These are phyloP conservation scores for Forsythia viridissima DNA, from an alignment of 257 asterid species.

Conservation along the genomic window DNA sequence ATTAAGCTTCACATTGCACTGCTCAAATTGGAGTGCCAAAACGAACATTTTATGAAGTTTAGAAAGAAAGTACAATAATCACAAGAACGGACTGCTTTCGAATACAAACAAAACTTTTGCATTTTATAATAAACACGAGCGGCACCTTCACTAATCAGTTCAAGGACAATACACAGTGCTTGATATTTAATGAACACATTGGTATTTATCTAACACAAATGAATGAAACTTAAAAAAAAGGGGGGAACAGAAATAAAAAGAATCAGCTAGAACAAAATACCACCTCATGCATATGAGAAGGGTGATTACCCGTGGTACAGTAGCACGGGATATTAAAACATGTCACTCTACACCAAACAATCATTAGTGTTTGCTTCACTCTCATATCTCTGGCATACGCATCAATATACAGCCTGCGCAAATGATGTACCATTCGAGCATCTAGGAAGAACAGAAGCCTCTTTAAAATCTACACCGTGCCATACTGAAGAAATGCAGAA, in stretches of 20 bases:
- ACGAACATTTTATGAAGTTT: background rate
- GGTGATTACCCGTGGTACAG: slow-evolving; percentile 34
- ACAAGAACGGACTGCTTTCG: background rate
- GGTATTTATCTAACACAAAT: background rate
- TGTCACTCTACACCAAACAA: slow-evolving; percentile 47
- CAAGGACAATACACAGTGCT: background rate
- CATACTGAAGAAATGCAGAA: slow-evolving; percentile 34
- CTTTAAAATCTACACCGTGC: slow-evolving; percentile 30
- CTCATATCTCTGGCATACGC: slow-evolving; percentile 30
- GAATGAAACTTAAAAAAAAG: background rate
- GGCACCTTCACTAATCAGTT: background rate
- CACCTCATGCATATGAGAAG: slow-evolving; percentile 36
- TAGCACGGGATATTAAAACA: slow-evolving; percentile 41
- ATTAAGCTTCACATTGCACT: background rate
- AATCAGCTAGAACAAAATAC: slow-evolving; percentile 19
- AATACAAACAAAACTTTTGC: background rate
- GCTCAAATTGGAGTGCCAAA: background rate
- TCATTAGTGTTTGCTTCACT: slow-evolving; percentile 33
- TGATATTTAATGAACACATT: background rate
- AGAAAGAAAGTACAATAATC: background rate
- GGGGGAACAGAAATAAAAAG: background rate
- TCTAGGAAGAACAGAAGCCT: slow-evolving; percentile 31
- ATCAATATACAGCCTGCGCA: slow-evolving; percentile 53
- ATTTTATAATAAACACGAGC: background rate
- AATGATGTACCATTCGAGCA: slow-evolving; percentile 39